Conservation (phyloP, 257 asterid genomes). For the Solanum habrochaites region DNA sequence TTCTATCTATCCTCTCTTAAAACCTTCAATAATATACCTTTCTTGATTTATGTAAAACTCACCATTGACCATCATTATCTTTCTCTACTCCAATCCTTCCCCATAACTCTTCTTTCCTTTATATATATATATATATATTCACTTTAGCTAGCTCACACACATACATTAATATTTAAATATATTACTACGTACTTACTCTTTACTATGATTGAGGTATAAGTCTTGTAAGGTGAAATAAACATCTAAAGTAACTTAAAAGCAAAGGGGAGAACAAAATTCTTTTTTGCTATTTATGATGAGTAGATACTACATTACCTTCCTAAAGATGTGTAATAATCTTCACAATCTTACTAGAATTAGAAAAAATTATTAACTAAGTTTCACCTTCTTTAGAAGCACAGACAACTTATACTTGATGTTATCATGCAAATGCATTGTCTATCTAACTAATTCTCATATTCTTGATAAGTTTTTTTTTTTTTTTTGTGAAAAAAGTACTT, state of each 20-base stretch:
- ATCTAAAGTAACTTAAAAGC: slow-evolving; percentile 68
- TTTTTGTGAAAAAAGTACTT: background rate
- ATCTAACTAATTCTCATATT: background rate
- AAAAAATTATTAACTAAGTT: slow-evolving; percentile 9
- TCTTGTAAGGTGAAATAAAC: slow-evolving; percentile 23
- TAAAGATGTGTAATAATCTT: slow-evolving; percentile 22
- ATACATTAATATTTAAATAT: background rate
- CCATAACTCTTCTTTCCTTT: slow-evolving; percentile 3
- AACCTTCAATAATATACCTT: slow-evolving; percentile 5
- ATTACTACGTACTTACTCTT: background rate
- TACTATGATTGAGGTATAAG: slow-evolving; percentile 17
- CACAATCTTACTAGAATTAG: slow-evolving; percentile 39
- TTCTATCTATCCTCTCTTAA: slow-evolving; percentile 5
- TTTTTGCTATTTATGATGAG: slow-evolving; percentile 11
- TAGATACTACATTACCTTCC: slow-evolving; percentile 13
- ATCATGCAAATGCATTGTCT: background rate
- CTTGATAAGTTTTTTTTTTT: background rate
- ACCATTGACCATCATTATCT: slow-evolving; percentile 36
- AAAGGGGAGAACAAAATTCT: slow-evolving; percentile 20
- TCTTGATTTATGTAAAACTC: slow-evolving; percentile 26
- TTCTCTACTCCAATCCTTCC: slow-evolving; percentile 7
- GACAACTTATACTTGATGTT: background rate
- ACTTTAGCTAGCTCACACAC: background rate
- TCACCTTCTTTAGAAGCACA: background rate
- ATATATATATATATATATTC: background rate